A percentile compares a stretch with the other conserved stretches of the same genome.
phyloP scores from a whole-genome alignment of 2,329 filamentous ascomycete species.

The Chrysoporthe deuterocubensis region DNA sequence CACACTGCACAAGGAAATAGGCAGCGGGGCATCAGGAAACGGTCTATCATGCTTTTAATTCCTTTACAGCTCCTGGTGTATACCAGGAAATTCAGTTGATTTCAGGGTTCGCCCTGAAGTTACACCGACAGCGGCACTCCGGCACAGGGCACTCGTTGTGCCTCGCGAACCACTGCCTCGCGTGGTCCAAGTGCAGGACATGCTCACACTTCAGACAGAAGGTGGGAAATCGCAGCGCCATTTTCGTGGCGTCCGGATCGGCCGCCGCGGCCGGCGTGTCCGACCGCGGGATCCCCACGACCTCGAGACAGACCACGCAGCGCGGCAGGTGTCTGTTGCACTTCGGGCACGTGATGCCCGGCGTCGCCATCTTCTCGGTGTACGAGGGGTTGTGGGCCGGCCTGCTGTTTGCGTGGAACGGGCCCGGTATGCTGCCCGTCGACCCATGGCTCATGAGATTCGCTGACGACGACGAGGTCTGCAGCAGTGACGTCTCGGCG shows the following conservation, averaged over 20 bases:
- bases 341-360: constrained; percentile 67
- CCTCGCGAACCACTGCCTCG: constrained; percentile 66
- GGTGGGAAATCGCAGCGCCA: constrained; percentile 65
- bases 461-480: constrained; percentile 29
- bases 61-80: no score
- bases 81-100: constrained; percentile 43
- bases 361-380: constrained; percentile 56
- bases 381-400: constrained; percentile 51
- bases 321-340: constrained; percentile 70
- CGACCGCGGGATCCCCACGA: constrained; percentile 66
- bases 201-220: constrained; percentile 73
- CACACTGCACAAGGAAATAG: no score
- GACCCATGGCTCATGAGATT: constrained; percentile 18
- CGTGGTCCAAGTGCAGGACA: constrained; percentile 69
- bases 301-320: constrained; percentile 70
- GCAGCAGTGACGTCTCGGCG: constrained; percentile 50
- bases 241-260: constrained; percentile 47
- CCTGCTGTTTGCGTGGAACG: constrained; percentile 33
- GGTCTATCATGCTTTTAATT: no score
- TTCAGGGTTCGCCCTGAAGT: constrained; percentile 64
- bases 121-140: constrained; percentile 69
- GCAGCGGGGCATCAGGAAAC: no score
- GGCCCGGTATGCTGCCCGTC: constrained; percentile 23
- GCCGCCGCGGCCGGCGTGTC: constrained; percentile 58
- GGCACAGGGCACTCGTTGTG: constrained; percentile 71